Evolutionary conservation across 345 rosid species (phyloP).

Genomic region (Hibiscus tridactylites): DNA sequence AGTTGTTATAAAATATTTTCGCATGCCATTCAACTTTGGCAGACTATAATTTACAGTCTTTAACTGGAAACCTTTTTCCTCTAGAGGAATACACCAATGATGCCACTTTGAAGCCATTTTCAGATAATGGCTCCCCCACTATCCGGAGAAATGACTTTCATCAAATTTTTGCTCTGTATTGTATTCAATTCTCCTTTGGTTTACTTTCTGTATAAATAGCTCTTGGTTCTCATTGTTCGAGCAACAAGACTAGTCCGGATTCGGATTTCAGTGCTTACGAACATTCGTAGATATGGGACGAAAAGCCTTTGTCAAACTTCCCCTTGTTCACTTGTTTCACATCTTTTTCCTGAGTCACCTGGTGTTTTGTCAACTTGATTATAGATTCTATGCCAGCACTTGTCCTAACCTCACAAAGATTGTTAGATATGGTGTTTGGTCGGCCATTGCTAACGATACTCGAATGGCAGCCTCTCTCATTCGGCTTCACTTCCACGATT

Average conservation of each 20-base stretch:
- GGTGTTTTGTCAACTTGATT: conserved; percentile 47
- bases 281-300: conserved; percentile 24
- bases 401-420: conserved; percentile 42
- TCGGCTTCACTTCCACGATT: conserved; percentile 68
- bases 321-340: conserved; percentile 17
- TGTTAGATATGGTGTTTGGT: conserved; percentile 38
- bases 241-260: not conserved
- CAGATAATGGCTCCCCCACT: conserved; percentile 29
- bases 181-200: not conserved
- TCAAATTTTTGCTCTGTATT: not conserved
- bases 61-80: not conserved
- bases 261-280: not conserved
- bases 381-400: conserved; percentile 33
- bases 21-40: not conserved
- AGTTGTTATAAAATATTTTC: not conserved
- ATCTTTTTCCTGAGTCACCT: conserved; percentile 23
- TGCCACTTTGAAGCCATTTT: conserved; percentile 15
- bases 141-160: not conserved
- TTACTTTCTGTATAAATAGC: conserved; percentile 26
- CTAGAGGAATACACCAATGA: conserved; percentile 21
- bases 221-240: not conserved
- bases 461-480: conserved; percentile 64
- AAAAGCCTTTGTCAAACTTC: conserved; percentile 10
- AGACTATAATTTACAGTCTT: conserved; percentile 7
- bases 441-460: conserved; percentile 50